These are phyloP conservation scores for Aechmea fasciata DNA, from an alignment of 176 grass and related monocot species.

Conservation along the genomic window DNA sequence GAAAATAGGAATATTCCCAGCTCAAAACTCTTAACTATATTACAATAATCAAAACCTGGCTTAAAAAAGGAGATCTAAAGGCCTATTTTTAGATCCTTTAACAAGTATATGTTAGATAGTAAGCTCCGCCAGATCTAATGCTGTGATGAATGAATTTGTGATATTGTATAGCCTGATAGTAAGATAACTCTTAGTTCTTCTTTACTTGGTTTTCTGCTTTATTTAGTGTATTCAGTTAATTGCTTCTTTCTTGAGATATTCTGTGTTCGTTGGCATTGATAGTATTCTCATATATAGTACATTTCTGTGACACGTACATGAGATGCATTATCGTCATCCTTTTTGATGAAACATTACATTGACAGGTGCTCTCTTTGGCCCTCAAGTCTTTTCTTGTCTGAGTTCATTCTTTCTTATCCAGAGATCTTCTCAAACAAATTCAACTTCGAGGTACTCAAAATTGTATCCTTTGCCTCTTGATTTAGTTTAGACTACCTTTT, in stretches of 20 bases:
- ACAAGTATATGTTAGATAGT: too few relatives aligned
- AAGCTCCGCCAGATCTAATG: too few relatives aligned
- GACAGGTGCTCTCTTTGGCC: slow-evolving; percentile 87
- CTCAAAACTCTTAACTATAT: too few relatives aligned
- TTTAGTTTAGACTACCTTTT: too few relatives aligned
- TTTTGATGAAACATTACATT: slow-evolving; percentile 17
- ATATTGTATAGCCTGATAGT: neutral
- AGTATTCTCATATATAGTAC: neutral
- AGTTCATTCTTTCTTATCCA: slow-evolving; percentile 72
- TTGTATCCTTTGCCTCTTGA: slow-evolving; percentile 6
- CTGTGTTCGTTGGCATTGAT: neutral
- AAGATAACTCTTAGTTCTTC: neutral
- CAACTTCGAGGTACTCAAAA: slow-evolving; percentile 62
- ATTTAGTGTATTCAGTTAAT: neutral
- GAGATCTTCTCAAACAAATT: slow-evolving; percentile 48
- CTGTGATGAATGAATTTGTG: neutral
- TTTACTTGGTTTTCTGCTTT: neutral
- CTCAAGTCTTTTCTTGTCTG: slow-evolving; percentile 77
- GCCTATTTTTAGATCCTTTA: too few relatives aligned
- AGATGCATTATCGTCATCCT: slow-evolving; percentile 1
- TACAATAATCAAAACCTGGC: too few relatives aligned
- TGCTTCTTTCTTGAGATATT: neutral
- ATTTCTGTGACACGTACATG: neutral
- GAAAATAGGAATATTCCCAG: too few relatives aligned
- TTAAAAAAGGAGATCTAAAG: too few relatives aligned